Evolutionary conservation across 2,329 filamentous ascomycete species (phyloP).

Genomic region (Claviceps pazoutovae): DNA sequence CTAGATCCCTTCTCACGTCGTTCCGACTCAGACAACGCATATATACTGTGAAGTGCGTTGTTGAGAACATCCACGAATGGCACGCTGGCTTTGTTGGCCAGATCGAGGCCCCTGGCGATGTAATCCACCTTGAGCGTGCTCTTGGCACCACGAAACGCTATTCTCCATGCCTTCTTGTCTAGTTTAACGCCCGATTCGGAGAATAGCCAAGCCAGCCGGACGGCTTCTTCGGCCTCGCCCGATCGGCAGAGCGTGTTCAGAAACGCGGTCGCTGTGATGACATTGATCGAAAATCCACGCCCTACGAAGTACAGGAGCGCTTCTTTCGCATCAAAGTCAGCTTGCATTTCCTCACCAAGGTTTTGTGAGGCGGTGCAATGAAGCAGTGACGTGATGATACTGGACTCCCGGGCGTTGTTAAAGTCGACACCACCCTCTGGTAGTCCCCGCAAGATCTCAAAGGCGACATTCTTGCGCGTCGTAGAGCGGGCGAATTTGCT

Average conservation of each 20-base stretch:
- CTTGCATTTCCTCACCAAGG: conserved; percentile 7
- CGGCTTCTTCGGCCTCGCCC: conserved; percentile 21
- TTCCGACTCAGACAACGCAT: conserved; percentile 29
- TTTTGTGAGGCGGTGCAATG: conserved; percentile 13
- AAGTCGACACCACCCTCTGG: conserved; percentile 28
- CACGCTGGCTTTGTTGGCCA: conserved; percentile 35
- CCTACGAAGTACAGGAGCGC: conserved; percentile 33
- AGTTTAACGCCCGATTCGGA: conserved; percentile 37
- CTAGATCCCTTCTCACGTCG: conserved; percentile 14
- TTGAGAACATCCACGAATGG: conserved; percentile 21
- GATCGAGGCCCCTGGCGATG: conserved; percentile 27
- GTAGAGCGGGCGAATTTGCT: conserved; percentile 26
- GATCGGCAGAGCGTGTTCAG: conserved; percentile 56
- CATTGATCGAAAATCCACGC: conserved; percentile 48
- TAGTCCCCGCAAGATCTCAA: conserved; percentile 25
- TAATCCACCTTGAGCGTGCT: conserved; percentile 35
- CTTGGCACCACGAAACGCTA: conserved; percentile 60
- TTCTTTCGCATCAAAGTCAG: conserved; percentile 17
- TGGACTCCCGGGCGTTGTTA: conserved; percentile 32
- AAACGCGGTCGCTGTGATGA: conserved; percentile 49
- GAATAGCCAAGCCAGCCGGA: conserved; percentile 20
- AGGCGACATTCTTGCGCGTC: conserved; percentile 27
- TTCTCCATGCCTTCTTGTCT: conserved; percentile 52
- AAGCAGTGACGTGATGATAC: conserved; percentile 47
- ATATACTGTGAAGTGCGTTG: conserved; percentile 34